Conservation (phyloP, 108 stramenopile genomes). For the Cyclostephanos invisitatus region DNA sequence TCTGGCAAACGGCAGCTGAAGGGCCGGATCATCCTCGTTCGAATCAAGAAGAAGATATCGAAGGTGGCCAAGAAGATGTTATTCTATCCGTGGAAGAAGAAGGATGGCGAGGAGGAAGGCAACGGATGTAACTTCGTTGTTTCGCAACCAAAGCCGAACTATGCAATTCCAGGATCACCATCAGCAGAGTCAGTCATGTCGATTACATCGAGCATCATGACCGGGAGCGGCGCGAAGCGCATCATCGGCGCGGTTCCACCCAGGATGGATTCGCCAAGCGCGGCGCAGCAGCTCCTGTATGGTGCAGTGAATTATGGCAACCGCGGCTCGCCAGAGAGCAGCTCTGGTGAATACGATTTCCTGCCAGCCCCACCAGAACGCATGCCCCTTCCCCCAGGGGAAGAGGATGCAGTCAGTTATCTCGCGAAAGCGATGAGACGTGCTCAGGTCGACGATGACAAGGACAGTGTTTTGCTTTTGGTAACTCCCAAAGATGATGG, state of each 20-base stretch:
- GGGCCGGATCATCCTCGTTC: slow-evolving; percentile 33
- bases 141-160: slow-evolving; percentile 1
- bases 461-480: slow-evolving; percentile 2
- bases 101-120: background rate
- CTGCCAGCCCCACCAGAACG: slow-evolving; percentile 25
- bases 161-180: slow-evolving; percentile 22
- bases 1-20: slow-evolving; percentile 29
- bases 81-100: slow-evolving; percentile 19
- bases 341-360: slow-evolving; percentile 13
- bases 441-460: background rate
- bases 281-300: slow-evolving; percentile 2
- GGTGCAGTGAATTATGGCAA: slow-evolving; percentile 37
- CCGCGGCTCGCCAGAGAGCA: slow-evolving; percentile 21
- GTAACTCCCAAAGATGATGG: slow-evolving; percentile 25
- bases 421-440: slow-evolving; percentile 39
- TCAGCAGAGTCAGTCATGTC: slow-evolving; percentile 33
- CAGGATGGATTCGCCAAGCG: background rate
- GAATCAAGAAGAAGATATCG: slow-evolving; percentile 38
- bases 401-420: slow-evolving; percentile 39
- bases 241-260: slow-evolving; percentile 34
- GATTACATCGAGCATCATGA: slow-evolving; percentile 36
- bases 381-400: background rate
- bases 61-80: slow-evolving; percentile 37
- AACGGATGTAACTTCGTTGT: background rate
- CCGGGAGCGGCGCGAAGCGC: slow-evolving; percentile 14